Evolutionary conservation across 2,329 filamentous ascomycete genomes (phyloP).

Genomic region (Daldinia sp.): DNA sequence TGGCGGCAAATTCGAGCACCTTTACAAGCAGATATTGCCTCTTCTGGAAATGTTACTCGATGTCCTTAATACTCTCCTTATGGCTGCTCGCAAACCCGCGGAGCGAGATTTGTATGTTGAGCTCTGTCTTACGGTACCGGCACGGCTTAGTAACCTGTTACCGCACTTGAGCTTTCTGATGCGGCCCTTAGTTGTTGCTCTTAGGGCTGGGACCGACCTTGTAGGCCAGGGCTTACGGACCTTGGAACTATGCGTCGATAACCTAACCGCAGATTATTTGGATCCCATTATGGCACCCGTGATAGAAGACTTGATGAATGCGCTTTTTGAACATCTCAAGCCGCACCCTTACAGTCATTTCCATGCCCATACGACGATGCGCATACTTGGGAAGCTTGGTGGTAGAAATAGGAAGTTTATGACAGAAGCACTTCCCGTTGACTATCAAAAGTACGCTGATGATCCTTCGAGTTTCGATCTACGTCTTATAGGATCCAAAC

Average conservation of each 20-base stretch:
- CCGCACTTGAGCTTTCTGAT: conserved; percentile 97
- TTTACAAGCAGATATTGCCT: conserved; percentile 97
- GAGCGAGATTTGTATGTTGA: conserved; percentile 98
- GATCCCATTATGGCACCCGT: conserved; percentile 99
- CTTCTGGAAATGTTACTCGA: conserved; percentile 97
- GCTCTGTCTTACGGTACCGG: conserved; percentile 93
- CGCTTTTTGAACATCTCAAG: conserved; percentile 92
- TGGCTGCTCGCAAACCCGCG: conserved; percentile 87
- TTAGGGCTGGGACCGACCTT: conserved; percentile 89
- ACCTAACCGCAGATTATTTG: conserved; percentile 95
- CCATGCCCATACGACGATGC: conserved; percentile 96
- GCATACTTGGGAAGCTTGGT: conserved; percentile 94
- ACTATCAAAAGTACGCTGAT: conserved; percentile 85
- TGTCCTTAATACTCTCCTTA: conserved; percentile 91
- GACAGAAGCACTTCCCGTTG: conserved; percentile 84
- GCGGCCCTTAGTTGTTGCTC: conserved; percentile 93
- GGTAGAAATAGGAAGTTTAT: conserved; percentile 96
- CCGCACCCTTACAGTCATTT: conserved; percentile 97
- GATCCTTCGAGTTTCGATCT: conserved; percentile 89
- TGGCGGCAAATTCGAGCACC: conserved; percentile 93
- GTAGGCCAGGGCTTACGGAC: conserved; percentile 94
- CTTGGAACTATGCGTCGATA: conserved; percentile 95
- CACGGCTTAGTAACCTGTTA: conserved; percentile 89
- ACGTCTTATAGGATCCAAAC: conserved; percentile 86
- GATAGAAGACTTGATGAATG: conserved; percentile 98